Conservation (phyloP, 768 basidiomycete species). For the Pleurotus citrinopileatus region DNA sequence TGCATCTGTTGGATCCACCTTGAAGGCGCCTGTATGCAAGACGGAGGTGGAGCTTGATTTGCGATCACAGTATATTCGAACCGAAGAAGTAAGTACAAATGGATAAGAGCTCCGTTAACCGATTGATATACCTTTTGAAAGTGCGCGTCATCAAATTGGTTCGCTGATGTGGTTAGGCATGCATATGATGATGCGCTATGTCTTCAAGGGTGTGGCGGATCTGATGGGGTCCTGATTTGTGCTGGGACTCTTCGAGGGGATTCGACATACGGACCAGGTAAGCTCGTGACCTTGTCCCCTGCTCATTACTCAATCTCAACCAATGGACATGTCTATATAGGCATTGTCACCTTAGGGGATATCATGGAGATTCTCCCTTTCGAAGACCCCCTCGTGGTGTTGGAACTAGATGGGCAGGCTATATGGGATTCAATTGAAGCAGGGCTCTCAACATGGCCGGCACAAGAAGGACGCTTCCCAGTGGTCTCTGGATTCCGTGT, state of each 20-base stretch:
- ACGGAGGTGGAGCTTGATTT: conserved; percentile 67
- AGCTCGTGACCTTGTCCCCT: conserved; percentile 7
- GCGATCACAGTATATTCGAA: conserved; percentile 71
- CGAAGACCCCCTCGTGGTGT: conserved; percentile 78
- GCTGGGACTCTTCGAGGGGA: conserved; percentile 88
- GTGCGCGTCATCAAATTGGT: conserved; percentile 78
- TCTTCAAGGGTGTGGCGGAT: conserved; percentile 55
- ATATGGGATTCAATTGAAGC: conserved; percentile 81
- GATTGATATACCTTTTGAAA: too few species aligned
- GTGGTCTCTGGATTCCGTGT: conserved; percentile 82
- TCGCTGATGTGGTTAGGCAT: conserved; percentile 81
- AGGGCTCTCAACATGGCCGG: conserved; percentile 74
- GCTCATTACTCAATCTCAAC: not conserved
- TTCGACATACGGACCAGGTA: conserved; percentile 80
- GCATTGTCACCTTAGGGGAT: conserved; percentile 78
- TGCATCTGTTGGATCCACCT: conserved; percentile 61
- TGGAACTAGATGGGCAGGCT: conserved; percentile 74
- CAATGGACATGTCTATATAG: conserved; percentile 27
- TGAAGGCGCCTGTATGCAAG: conserved; percentile 77
- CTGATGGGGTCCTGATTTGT: conserved; percentile 80
- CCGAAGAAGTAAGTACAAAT: conserved; percentile 63
- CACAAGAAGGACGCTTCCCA: conserved; percentile 93
- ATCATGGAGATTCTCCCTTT: conserved; percentile 89
- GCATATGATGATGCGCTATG: conserved; percentile 74
- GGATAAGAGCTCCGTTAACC: too few species aligned